Base-by-base conservation (phyloP, 768 basidiomycete genomes). In the Kwoniella shandongensis region DNA sequence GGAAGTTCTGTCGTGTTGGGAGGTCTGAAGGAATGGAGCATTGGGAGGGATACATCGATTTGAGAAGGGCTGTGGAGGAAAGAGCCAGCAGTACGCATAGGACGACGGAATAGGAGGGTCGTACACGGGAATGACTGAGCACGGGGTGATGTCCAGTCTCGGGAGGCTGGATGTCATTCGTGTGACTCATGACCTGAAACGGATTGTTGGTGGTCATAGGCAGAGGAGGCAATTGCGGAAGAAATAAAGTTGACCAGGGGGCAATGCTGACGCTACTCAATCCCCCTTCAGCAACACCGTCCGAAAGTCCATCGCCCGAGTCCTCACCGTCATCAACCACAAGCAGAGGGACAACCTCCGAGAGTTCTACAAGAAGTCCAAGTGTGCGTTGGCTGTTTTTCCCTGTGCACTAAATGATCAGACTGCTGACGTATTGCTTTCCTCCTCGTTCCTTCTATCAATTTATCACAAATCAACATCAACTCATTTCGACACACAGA, bases 291-390 rank as follows among this genome's bases (percentile, higher is more conserved):
- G 96, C 80, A 85, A 87, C 79, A 83, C 88, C 66, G 91, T 97
- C 79, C 93, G 96, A 83, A 98, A 97, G 82, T 93, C 91, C 65
- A 90, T 99, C 76, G 96, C 96, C 63, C 91, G 96, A 54, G 93
- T 98, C 67, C 79, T 97, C 81, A 99, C 96, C 41, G 92, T 98
- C 72, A 94, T 88, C 83, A 98, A 96, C 87, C 88, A 91, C 78
- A 99, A 99, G 81, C 86, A 87, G 69, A 89, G 94, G 69, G 88
- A 91, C 82, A 91, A 92, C 80, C 85, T 96, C 67, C 89, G 91
- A 54, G 93, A 98, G 79, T 91, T 86, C 83, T 97, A 97, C 89
- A 94, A 94, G 86, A 93, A 90, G 77, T 89, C 70, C 59, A 76
- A 76, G 62, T 73, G 72, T 74, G 44, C 22, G 74, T 71, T 12